These are phyloP conservation scores for Debaryomyces singareniensis DNA, from an alignment of 1,139 yeast species.

Conservation along the genomic window DNA sequence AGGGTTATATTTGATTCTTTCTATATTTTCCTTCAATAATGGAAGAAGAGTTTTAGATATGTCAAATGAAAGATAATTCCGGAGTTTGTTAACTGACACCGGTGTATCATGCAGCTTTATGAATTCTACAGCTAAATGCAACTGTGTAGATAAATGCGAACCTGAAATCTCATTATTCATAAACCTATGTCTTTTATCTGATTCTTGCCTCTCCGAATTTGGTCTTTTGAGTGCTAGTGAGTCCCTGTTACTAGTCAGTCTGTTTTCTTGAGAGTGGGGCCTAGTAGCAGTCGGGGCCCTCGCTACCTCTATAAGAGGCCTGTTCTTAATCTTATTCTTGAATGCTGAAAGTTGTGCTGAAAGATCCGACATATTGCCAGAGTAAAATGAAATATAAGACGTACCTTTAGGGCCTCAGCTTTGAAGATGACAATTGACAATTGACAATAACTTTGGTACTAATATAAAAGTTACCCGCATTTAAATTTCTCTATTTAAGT, in stretches of 20 bases:
- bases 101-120: slow-evolving; percentile 67
- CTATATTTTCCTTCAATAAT: slow-evolving; percentile 59
- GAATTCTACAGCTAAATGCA: slow-evolving; percentile 84
- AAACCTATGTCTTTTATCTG: slow-evolving; percentile 33
- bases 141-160: slow-evolving; percentile 72
- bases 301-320: slow-evolving; percentile 36
- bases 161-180: slow-evolving; percentile 29
- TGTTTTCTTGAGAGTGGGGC: slow-evolving; percentile 2
- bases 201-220: slow-evolving; percentile 23
- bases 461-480: too few species aligned
- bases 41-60: slow-evolving; percentile 52
- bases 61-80: slow-evolving; percentile 49
- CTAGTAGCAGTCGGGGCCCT: slow-evolving; percentile 16
- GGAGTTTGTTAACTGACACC: slow-evolving; percentile 54
- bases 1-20: slow-evolving; percentile 62
- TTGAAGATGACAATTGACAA: too few species aligned
- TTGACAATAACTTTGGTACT: too few species aligned
- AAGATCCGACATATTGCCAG: slow-evolving; percentile 32
- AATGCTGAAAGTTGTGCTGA: slow-evolving; percentile 45
- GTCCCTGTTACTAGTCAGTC: slow-evolving; percentile 1
- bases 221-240: slow-evolving; percentile 8
- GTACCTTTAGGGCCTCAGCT: too few species aligned
- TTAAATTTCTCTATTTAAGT: too few species aligned
- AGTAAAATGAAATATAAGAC: too few species aligned
- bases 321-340: slow-evolving; percentile 42